Evolutionary conservation across 768 basidiomycete species (phyloP).

Genomic region (Phanerochaete sordida): DNA sequence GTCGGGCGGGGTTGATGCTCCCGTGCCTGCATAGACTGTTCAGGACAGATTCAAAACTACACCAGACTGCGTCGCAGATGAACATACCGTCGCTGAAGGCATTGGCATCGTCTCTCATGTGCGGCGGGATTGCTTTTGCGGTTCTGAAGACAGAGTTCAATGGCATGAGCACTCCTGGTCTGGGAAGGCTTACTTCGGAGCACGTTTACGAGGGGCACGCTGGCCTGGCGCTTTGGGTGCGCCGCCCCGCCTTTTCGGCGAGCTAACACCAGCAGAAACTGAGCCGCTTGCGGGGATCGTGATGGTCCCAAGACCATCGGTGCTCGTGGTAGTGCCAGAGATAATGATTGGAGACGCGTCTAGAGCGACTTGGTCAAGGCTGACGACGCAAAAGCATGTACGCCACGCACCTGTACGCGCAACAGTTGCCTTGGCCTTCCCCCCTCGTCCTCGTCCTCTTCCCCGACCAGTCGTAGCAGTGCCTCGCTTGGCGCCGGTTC

Average conservation of each 20-base stretch:
- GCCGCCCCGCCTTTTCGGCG: slow-evolving; percentile 20
- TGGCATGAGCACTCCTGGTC: background rate
- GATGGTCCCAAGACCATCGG: slow-evolving; percentile 15
- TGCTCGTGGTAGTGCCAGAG: slow-evolving; percentile 5
- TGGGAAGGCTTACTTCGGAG: slow-evolving; percentile 22
- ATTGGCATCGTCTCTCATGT: slow-evolving; percentile 43
- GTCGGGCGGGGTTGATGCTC: slow-evolving; percentile 66
- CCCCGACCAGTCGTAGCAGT: slow-evolving; percentile 14
- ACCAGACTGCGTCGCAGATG: background rate
- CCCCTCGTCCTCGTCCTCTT: slow-evolving; percentile 43
- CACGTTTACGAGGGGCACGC: slow-evolving; percentile 28
- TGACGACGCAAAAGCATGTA: slow-evolving; percentile 37
- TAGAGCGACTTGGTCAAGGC: slow-evolving; percentile 24
- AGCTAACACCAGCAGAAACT: slow-evolving; percentile 6
- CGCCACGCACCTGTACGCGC: slow-evolving; percentile 3
- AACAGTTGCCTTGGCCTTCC: slow-evolving; percentile 16
- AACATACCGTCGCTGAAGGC: slow-evolving; percentile 62
- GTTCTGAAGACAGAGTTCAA: slow-evolving; percentile 9
- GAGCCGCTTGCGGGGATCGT: slow-evolving; percentile 8
- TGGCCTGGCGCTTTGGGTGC: slow-evolving; percentile 23
- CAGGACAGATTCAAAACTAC: background rate
- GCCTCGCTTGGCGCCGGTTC: slow-evolving; percentile 12
- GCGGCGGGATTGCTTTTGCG: slow-evolving; percentile 13
- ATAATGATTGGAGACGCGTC: slow-evolving; percentile 8
- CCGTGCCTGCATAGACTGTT: slow-evolving; percentile 62